Evolutionary conservation across 192 early-diverging fungal genomes (phyloP).

Genomic region (Podochytrium sp.): DNA sequence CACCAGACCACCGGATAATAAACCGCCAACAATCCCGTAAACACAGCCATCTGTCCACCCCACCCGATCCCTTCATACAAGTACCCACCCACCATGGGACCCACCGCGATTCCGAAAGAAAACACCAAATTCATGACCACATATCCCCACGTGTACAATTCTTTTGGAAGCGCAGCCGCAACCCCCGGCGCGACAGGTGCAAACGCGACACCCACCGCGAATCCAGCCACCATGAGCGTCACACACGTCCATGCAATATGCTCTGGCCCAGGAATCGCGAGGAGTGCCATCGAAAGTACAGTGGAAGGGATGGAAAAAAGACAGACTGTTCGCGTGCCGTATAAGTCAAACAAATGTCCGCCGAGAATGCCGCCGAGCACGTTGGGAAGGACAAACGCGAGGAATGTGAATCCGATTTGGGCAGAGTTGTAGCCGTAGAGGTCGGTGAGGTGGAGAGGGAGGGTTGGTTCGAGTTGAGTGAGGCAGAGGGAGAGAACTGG

Average conservation of each 20-base stretch:
- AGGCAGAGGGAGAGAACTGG: background rate
- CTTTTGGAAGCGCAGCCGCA: conserved; percentile 25
- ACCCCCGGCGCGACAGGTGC: conserved; percentile 29
- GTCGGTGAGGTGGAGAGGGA: conserved; percentile 23
- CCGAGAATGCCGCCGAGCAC: conserved; percentile 11
- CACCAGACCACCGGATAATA: background rate
- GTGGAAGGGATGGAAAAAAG: background rate
- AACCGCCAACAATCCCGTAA: background rate
- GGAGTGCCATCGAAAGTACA: background rate
- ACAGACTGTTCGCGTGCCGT: background rate
- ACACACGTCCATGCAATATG: background rate
- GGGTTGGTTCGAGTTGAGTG: conserved; percentile 30
- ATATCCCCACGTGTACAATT: conserved; percentile 27
- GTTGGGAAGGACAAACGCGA: conserved; percentile 28
- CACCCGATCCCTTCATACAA: conserved; percentile 6
- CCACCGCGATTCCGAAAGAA: conserved; percentile 32
- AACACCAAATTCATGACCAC: conserved; percentile 33
- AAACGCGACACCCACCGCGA: background rate
- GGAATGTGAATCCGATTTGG: conserved; percentile 22
- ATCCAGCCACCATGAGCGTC: conserved; percentile 6
- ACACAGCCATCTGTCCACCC: conserved; percentile 17
- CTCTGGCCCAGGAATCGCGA: background rate
- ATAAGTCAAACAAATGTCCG: conserved; percentile 20
- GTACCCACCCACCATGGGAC: conserved; percentile 10
- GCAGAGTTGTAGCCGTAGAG: conserved; percentile 18